Base-by-base conservation (phyloP, 306 rosid species). In the Fragaria iinumae region DNA sequence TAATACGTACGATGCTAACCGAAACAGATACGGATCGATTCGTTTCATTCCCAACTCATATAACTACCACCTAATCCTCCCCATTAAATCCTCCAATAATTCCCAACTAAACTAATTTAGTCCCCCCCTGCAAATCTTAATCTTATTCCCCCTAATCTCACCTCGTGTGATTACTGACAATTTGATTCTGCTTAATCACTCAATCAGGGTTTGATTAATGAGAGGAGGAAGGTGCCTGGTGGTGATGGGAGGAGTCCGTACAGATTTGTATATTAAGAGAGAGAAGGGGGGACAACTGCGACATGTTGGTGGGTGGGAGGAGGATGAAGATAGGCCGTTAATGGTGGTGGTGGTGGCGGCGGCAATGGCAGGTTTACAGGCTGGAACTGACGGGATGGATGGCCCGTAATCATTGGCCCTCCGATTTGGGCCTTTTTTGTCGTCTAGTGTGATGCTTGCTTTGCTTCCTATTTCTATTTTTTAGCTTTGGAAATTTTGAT, bases 371-470 rank as follows among this genome's bases (percentile, higher is more conserved):
- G 97, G 96, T 86, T 27, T 88, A 86, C 98, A 91, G 98, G 77
- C 98, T 93, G 97, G 89, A 79, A 29, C 21, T 83, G 93, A 84
- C 87, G 86, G 83, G 49, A 66, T 27, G 38, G 66, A 83, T 83
- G 82, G 87, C 87, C 80, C 84, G 75, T 84, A 90, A 91, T 93
- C 85, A 91, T 81, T 87, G 90, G 91, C 89, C 81, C 86, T 87
- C 88, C 89, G 86, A 73, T 93, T 86, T 88, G 91, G 96, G 91
- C 90, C 88, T 77, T 74, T 82, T 72, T 91, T 91, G 96, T 91
- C 98, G 91, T 88, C 80, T 86, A 76, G 9, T 11, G 82, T 89
- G n/a, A n/a, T n/a, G n/a, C n/a, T n/a, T n/a, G n/a, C n/a, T n/a
- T n/a, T n/a, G 41, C 36, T 60, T 29, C 20, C 41, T 63, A 29